Percentiles rank a stretch among this genome's conserved stretches.
Evolutionary conservation across 2,329 filamentous ascomycete genomes (phyloP).

Genomic region (Chrysoporthe cubensis): DNA sequence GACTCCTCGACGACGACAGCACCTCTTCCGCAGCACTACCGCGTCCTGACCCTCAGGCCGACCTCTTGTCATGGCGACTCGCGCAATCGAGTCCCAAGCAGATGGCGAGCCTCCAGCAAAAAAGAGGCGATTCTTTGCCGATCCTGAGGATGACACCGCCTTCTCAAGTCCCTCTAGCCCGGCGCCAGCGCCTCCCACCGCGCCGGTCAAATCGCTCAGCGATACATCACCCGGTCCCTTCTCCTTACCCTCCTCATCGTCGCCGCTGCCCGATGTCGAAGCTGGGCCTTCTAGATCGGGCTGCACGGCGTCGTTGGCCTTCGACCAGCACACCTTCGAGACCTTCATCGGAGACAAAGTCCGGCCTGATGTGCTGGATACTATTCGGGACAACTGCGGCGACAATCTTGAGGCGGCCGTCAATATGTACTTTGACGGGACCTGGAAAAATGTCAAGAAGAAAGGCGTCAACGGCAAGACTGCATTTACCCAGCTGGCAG

Average conservation of each 20-base stretch:
- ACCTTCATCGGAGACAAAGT: conserved; percentile 63
- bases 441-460: conserved; percentile 58
- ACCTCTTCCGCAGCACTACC: neutral
- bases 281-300: conserved; percentile 32
- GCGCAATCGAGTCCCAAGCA: conserved; percentile 26
- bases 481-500: conserved; percentile 9
- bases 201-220: conserved; percentile 28
- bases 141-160: conserved; percentile 30
- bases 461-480: conserved; percentile 25
- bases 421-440: conserved; percentile 73
- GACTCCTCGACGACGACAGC: neutral
- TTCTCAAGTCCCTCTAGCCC: conserved; percentile 14
- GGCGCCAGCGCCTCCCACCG: neutral
- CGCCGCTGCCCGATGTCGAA: conserved; percentile 8
- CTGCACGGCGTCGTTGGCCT: conserved; percentile 41
- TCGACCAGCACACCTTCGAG: conserved; percentile 63
- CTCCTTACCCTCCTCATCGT: conserved; percentile 4
- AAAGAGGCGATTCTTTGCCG: conserved; percentile 31
- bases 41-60: neutral
- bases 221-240: conserved; percentile 32
- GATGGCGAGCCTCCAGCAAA: conserved; percentile 25
- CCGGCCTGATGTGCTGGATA: conserved; percentile 48
- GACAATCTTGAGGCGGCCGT: conserved; percentile 65
- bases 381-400: conserved; percentile 58
- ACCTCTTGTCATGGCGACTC: conserved; percentile 32